Base-by-base conservation (phyloP, 306 rosid species). In the Ochetophila trinervis region DNA sequence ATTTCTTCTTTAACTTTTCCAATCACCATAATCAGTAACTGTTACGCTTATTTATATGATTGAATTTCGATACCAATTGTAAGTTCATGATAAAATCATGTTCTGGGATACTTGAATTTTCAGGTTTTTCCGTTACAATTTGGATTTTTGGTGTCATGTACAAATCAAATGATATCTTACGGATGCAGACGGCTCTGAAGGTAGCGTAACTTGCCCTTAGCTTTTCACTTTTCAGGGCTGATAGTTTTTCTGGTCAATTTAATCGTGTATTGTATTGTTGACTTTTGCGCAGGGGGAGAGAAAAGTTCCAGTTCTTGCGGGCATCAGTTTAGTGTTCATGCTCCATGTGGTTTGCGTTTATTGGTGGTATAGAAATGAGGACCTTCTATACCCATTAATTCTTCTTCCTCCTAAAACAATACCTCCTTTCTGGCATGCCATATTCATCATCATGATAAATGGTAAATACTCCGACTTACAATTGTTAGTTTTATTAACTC, bases 101-200 rank as follows among this genome's bases (percentile, higher is more conserved):
- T 18, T 48, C 21, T 53, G 37, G 16, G 47, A 32, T 52, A 36
- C 56, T 62, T 8, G 16, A 67, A 8, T 21, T 66, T 83, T 68
- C 76, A 87, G 92, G 92, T 27, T 84, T 87, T 61, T 87, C 85
- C 27, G 85, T 84, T 45, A 82, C 97, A 11, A 84, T 90, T 68
- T 93, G 99, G 97, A 88, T 90, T 71, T 91, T 94, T 40, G 96
- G 87, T 27, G 82, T 93, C 36, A 88, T 93, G 87, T 93, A 86
- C 74, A 93, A 93, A 84, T 93, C 99, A 0, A 93, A 93, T 74
- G 99, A 93, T 74, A 86, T 93, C 42, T 77, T 93, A 47, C 74
- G 88, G 69, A 93, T 86, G 67, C 97, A 93, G 79, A 90, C 97
- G 53, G 95, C 96, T 44, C 72, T 90, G 64, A 90, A 87, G 91